Base-by-base conservation (phyloP, 2,329 filamentous ascomycete genomes). In the Metarhizium album region DNA sequence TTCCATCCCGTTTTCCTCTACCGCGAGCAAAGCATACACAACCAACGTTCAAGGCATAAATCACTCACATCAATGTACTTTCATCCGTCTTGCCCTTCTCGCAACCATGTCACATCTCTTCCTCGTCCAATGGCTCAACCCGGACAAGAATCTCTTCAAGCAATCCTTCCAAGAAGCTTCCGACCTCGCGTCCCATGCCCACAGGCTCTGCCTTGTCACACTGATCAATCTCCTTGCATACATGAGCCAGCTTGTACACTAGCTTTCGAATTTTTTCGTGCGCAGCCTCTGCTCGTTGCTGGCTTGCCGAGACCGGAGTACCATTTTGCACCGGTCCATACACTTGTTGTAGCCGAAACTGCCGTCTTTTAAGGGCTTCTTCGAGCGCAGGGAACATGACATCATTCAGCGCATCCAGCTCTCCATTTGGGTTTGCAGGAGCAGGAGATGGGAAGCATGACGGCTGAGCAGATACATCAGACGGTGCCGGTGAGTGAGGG, bases 361-460 rank as follows among this genome's bases (percentile, higher is more conserved):
- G 78, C 49, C 93, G 85, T 48, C 93, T 80, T 64, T 90, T 88
- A 20, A 97, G 80, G 7, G 93, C 90, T 58, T 93, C 87, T 67
- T 95, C 90, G 2, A 98, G 77, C 2, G 93, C 91, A 0, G 93
- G 93, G 55, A 97, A 83, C 37, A 98, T 88, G 47, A 98, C 91
- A 58, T 91, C 88, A 62, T 86, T 88, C 1, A 96, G 76, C 2
- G 90, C 90, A 49, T 94, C 93, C 22, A 95, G 77, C 52, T 94
- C 86, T 13, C 79, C 82, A 51, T 80, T 79, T 23, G 78, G 68
- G 54, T 79, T 80, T 2, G 74, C 62, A 0, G 81, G 77, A 1
- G 79, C 74, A 6, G 74, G 75, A 23, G 75, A 72, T 3, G 80
- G 80, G 59, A 82, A 82, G 2, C 76, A 69, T 11, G 74, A 70